Conservation (phyloP, 129 eudicot species). For the Rutidosis leptorrhynchoides region DNA sequence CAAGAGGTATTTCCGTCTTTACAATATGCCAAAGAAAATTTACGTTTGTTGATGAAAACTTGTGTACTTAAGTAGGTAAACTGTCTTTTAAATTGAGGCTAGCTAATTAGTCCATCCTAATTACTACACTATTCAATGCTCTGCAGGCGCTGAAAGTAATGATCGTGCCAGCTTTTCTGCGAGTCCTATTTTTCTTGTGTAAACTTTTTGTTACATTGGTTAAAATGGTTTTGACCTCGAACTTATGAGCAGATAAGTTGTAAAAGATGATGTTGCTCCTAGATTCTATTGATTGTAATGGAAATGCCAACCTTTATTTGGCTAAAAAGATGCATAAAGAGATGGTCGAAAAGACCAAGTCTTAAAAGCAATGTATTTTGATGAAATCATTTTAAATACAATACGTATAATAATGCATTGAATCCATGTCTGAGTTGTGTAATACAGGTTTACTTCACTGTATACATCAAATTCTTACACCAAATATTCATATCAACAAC, state of each 20-base stretch:
- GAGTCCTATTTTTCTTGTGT: constrained; percentile 41
- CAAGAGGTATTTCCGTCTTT: background rate
- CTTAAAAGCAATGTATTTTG: constrained; percentile 30
- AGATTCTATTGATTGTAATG: constrained; percentile 29
- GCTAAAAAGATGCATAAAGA: constrained; percentile 22
- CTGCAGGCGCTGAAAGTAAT: constrained; percentile 39
- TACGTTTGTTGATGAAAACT: background rate
- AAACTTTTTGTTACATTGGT: constrained; percentile 39
- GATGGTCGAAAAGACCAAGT: constrained; percentile 21
- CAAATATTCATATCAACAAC: no score
- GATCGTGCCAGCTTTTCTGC: constrained; percentile 31
- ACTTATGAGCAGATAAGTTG: constrained; percentile 36
- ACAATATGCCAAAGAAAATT: constrained; percentile 1
- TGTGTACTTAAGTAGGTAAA: background rate
- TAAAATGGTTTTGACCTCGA: constrained; percentile 40
- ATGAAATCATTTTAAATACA: constrained; percentile 5
- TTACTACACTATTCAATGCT: background rate
- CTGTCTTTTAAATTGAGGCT: background rate
- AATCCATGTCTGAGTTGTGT: no score
- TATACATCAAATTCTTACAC: no score
- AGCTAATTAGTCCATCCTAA: background rate
- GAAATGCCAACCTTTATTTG: constrained; percentile 14
- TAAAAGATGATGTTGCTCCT: constrained; percentile 20
- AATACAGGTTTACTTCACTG: no score
- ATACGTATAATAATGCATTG: no score